Evolutionary conservation across 208 protist species (phyloP).

Genomic region (Trypanosoma mega): DNA sequence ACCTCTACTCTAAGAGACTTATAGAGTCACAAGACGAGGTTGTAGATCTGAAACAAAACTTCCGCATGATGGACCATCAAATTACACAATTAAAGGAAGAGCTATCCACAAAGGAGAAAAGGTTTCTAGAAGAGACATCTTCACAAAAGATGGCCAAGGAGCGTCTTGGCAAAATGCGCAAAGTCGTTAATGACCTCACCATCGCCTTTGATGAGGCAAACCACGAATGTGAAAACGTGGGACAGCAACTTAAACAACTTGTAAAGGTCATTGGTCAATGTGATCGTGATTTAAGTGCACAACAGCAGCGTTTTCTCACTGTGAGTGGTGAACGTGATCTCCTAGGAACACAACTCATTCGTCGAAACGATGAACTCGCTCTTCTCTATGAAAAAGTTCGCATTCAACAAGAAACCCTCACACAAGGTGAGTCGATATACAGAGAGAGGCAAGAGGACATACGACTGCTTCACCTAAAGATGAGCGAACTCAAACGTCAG

Average conservation of each 20-base stretch:
- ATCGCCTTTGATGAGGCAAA: slow-evolving; percentile 51
- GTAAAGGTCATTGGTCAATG: slow-evolving; percentile 94
- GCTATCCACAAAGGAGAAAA: slow-evolving; percentile 88
- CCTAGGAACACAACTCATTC: slow-evolving; percentile 95
- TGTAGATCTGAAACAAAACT: slow-evolving; percentile 95
- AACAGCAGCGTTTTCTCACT: slow-evolving; percentile 93
- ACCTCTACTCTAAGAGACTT: slow-evolving; percentile 97
- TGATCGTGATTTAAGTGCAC: slow-evolving; percentile 85
- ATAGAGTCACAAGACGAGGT: slow-evolving; percentile 98
- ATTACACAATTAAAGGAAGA: slow-evolving; percentile 95
- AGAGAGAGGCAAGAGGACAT: slow-evolving; percentile 79
- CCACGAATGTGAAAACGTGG: slow-evolving; percentile 50
- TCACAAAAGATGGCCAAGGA: slow-evolving; percentile 56
- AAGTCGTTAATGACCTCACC: slow-evolving; percentile 68
- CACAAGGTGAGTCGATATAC: slow-evolving; percentile 95
- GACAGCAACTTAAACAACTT: slow-evolving; percentile 93
- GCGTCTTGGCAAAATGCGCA: slow-evolving; percentile 71
- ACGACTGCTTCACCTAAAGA: slow-evolving; percentile 69
- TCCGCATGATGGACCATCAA: slow-evolving; percentile 97
- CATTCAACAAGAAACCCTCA: slow-evolving; percentile 93
- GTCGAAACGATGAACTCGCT: slow-evolving; percentile 97
- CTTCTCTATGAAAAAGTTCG: slow-evolving; percentile 98
- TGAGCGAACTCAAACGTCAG: slow-evolving; percentile 90
- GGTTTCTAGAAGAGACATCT: slow-evolving; percentile 58
- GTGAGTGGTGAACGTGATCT: slow-evolving; percentile 96